Evolutionary conservation across 106 monocot genomes (phyloP).

Genomic region (Dioscorea zingiberensis): DNA sequence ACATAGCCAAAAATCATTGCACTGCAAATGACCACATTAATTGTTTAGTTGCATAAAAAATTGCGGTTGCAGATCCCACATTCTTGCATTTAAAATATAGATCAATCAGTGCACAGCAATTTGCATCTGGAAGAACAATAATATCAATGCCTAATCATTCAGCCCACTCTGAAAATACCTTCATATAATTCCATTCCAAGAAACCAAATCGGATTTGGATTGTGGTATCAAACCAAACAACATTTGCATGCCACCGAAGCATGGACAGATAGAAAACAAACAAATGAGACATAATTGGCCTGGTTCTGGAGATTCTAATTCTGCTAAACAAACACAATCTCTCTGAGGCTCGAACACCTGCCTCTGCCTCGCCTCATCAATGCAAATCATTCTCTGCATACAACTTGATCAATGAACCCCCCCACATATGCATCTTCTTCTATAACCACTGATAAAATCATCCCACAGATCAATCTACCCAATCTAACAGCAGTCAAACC

Average conservation of each 20-base stretch:
- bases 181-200: slow-evolving; percentile 85
- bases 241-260: slow-evolving; percentile 33
- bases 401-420: slow-evolving; percentile 74
- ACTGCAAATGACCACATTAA: slow-evolving; percentile 71
- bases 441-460: slow-evolving; percentile 39
- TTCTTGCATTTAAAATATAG: slow-evolving; percentile 76
- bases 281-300: slow-evolving; percentile 58
- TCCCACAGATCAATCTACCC: slow-evolving; percentile 55
- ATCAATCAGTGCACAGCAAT: slow-evolving; percentile 60
- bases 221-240: slow-evolving; percentile 52
- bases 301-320: slow-evolving; percentile 36
- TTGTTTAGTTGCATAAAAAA: slow-evolving; percentile 31
- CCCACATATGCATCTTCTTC: slow-evolving; percentile 64
- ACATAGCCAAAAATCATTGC: slow-evolving; percentile 94
- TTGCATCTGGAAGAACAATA: slow-evolving; percentile 69
- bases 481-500: slow-evolving; percentile 34
- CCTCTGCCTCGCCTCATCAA: slow-evolving; percentile 52
- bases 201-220: slow-evolving; percentile 44
- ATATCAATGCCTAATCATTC: slow-evolving; percentile 41
- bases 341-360: slow-evolving; percentile 58
- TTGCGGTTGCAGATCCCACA: slow-evolving; percentile 38
- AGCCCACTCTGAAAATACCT: slow-evolving; percentile 86
- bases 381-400: slow-evolving; percentile 32
- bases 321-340: slow-evolving; percentile 56
- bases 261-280: slow-evolving; percentile 54